phyloP scores from a whole-genome alignment of 2,329 filamentous ascomycete species.

The Thielaviopsis ethacetica region DNA sequence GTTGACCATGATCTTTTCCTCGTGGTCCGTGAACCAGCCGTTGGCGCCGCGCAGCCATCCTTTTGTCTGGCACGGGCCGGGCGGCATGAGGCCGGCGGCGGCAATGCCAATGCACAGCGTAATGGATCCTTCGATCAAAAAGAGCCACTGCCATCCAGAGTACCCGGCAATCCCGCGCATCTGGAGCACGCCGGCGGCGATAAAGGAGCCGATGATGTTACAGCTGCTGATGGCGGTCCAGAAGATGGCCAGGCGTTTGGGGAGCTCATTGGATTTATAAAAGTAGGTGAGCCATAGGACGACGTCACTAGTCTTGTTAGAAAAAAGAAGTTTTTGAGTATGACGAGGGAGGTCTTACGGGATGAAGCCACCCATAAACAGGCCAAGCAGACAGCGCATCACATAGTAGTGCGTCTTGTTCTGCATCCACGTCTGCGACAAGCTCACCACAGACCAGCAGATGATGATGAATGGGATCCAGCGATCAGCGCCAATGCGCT shows the following conservation, averaged over 20 bases:
- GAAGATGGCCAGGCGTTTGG: constrained; percentile 18
- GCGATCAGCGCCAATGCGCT: constrained; percentile 31
- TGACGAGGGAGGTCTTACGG: constrained; percentile 21
- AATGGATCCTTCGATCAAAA: constrained; percentile 13
- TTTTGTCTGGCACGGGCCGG: constrained; percentile 31
- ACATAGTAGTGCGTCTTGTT: constrained; percentile 24
- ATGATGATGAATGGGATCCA: constrained; percentile 28
- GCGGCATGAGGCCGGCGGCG: constrained; percentile 29
- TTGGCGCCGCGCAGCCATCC: constrained; percentile 39
- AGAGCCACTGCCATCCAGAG: constrained; percentile 25
- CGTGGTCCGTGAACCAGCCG: constrained; percentile 46
- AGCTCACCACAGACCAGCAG: constrained; percentile 24
- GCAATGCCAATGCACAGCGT: constrained; percentile 27
- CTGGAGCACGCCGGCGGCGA: constrained; percentile 23
- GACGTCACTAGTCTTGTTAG: constrained; percentile 15
- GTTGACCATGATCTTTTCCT: constrained; percentile 47
- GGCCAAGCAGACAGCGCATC: constrained; percentile 26
- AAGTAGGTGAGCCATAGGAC: constrained; percentile 20
- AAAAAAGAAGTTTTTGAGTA: too few species aligned
- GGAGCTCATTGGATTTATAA: constrained; percentile 19
- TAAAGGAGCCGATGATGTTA: constrained; percentile 26
- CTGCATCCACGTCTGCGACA: constrained; percentile 22
- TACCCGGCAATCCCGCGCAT: constrained; percentile 23
- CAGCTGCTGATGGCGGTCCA: constrained; percentile 17
- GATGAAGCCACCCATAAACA: constrained; percentile 34